phyloP scores from a whole-genome alignment of 306 rosid genomes.

The Nissolia schottii region DNA sequence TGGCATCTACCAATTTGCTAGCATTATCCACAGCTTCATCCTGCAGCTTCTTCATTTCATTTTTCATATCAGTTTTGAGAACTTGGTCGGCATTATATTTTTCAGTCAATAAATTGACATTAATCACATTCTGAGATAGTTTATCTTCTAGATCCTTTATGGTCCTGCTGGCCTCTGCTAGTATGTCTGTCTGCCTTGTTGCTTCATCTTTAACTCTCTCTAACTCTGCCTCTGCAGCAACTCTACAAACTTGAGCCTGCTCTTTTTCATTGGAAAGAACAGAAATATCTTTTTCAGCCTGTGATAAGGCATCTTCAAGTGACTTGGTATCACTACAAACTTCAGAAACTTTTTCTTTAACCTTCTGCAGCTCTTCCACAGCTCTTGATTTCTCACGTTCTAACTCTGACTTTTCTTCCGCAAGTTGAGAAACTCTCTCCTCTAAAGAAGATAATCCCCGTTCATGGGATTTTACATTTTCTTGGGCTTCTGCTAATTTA shows the following conservation, averaged over 20 bases:
- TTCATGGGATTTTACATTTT: slow-evolving; percentile 49
- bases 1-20: slow-evolving; percentile 50
- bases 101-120: slow-evolving; percentile 50
- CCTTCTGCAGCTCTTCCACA: slow-evolving; percentile 65
- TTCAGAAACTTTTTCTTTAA: slow-evolving; percentile 52
- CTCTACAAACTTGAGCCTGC: slow-evolving; percentile 53
- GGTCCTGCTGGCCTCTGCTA: slow-evolving; percentile 59
- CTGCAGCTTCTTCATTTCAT: slow-evolving; percentile 62
- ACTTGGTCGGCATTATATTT: slow-evolving; percentile 52
- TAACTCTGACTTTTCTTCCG: slow-evolving; percentile 60
- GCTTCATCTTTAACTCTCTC: slow-evolving; percentile 59
- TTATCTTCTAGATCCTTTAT: slow-evolving; percentile 66
- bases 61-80: slow-evolving; percentile 55
- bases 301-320: slow-evolving; percentile 66
- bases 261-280: slow-evolving; percentile 61
- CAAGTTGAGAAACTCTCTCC: slow-evolving; percentile 47
- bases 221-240: slow-evolving; percentile 57
- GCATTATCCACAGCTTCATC: slow-evolving; percentile 56
- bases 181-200: slow-evolving; percentile 44
- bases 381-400: slow-evolving; percentile 45
- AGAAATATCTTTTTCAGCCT: slow-evolving; percentile 55
- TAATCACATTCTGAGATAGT: slow-evolving; percentile 47
- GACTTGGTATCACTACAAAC: slow-evolving; percentile 39
- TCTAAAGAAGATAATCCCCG: slow-evolving; percentile 61
- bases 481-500: slow-evolving; percentile 58